A percentile compares a stretch with the other conserved stretches of the same genome.
phyloP scores from a whole-genome alignment of 2,329 filamentous ascomycete species.

The Arachnopeziza araneosa region DNA sequence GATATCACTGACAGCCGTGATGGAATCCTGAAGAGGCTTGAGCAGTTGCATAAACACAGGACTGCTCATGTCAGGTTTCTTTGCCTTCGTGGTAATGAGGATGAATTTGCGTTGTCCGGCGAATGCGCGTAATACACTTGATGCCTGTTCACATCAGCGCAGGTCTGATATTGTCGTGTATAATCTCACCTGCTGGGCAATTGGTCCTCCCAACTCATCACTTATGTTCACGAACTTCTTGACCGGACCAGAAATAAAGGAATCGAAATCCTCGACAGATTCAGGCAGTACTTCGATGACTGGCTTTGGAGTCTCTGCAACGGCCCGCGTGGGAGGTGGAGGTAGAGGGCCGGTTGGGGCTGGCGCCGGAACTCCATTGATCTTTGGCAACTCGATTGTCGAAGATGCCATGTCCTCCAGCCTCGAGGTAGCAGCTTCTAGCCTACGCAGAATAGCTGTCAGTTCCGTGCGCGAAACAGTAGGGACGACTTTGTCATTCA shows the following conservation, averaged over 20 bases:
- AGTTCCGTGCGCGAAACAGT: slow-evolving; percentile 22
- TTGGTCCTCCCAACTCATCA: slow-evolving; percentile 67
- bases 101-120: slow-evolving; percentile 82
- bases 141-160: slow-evolving; percentile 36
- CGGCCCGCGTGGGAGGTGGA: slow-evolving; percentile 36
- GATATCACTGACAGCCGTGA: slow-evolving; percentile 72
- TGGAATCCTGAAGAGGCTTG: slow-evolving; percentile 78
- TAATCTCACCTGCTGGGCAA: slow-evolving; percentile 68
- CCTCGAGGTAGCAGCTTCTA: slow-evolving; percentile 93
- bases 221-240: slow-evolving; percentile 74
- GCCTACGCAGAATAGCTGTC: slow-evolving; percentile 50
- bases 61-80: slow-evolving; percentile 71
- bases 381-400: slow-evolving; percentile 52
- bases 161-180: background rate
- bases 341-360: slow-evolving; percentile 33
- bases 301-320: slow-evolving; percentile 38
- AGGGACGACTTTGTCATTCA: slow-evolving; percentile 24
- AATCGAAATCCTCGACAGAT: slow-evolving; percentile 83
- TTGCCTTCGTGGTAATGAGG: slow-evolving; percentile 81
- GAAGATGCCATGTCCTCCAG: slow-evolving; percentile 93
- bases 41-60: slow-evolving; percentile 69
- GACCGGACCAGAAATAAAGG: slow-evolving; percentile 67
- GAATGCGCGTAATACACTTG: slow-evolving; percentile 60
- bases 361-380: slow-evolving; percentile 36
- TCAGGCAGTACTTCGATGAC: slow-evolving; percentile 58